Evolutionary conservation across 208 protist genomes (phyloP).

Genomic region (Angomonas ambiguus): DNA sequence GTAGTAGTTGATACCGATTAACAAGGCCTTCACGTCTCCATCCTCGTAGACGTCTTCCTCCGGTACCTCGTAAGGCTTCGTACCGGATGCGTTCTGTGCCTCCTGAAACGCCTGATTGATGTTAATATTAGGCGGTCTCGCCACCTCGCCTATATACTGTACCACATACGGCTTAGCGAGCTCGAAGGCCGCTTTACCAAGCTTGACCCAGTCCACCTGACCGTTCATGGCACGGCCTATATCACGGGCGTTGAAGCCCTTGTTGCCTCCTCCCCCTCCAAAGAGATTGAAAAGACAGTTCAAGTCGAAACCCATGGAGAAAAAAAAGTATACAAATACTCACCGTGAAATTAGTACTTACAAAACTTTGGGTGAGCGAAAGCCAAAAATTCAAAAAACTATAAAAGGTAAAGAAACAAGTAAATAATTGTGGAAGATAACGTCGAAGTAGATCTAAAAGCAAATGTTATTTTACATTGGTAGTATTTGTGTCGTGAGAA

Average conservation of each 20-base stretch:
- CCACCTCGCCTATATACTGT: slow-evolving; percentile 40
- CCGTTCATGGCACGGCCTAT: slow-evolving; percentile 20
- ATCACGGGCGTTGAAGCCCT: too few species aligned
- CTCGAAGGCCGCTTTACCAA: slow-evolving; percentile 32
- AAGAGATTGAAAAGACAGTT: slow-evolving; percentile 30
- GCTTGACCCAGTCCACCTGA: slow-evolving; percentile 26
- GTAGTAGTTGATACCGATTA: slow-evolving; percentile 82
- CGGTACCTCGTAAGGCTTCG: slow-evolving; percentile 28
- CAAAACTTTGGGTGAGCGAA: neutral
- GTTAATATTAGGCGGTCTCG: slow-evolving; percentile 28
- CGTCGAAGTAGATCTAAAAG: neutral
- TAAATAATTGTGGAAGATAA: too few species aligned
- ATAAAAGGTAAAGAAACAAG: neutral
- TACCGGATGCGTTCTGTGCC: slow-evolving; percentile 18
- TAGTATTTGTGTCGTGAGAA: too few species aligned
- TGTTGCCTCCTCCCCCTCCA: neutral
- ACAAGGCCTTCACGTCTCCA: slow-evolving; percentile 37
- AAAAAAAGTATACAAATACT: neutral
- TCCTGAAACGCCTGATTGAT: slow-evolving; percentile 43
- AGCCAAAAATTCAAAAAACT: neutral
- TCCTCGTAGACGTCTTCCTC: slow-evolving; percentile 9
- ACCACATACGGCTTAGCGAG: slow-evolving; percentile 46
- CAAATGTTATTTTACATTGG: neutral
- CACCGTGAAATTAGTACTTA: too few species aligned
- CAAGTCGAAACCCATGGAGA: slow-evolving; percentile 27